Base-by-base conservation (phyloP, 306 rosid genomes). In the Boehmeria nivea region DNA sequence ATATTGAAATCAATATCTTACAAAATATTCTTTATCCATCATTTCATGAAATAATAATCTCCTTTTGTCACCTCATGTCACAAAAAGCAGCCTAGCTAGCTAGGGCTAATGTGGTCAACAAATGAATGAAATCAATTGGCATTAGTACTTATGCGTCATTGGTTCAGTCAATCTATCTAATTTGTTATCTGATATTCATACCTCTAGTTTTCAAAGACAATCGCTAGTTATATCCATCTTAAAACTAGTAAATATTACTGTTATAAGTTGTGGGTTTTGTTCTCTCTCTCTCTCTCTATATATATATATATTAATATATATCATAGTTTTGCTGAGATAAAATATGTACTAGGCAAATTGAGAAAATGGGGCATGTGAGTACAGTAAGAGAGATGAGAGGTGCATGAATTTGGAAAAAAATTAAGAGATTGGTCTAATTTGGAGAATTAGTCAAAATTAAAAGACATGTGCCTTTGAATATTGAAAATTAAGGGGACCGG, bases 401-500 rank as follows among this genome's bases (percentile, higher is more conserved):
- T 42, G 11, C 17, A 53, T 18, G 36, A 31, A 10, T 31, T 31
- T 6, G 5, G 9, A 31, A 4, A 31, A 31, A 31, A 31, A 8
- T 43, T 11, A 37, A 43, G 20, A 14, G 8, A n/a, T 44, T 44
- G 50, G 23, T 44, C 23, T 18, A 44, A 31, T 31, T 31, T 31
- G 9, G 36, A 10, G 9, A 31, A 31, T 31, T 11, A 44, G 31
- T 36, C 31, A 18, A 52, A 3, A 52, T n/a, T 24, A 25, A 28
- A 15, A 25, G 38, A 25, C 86, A 76, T 54, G 83, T 70, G 83
- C 54, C 49, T 73, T 76, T 76, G 86, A 80, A 70, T 62, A 57
- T 80, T 76, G 77, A 60, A 73, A 62, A 37, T 43, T n/a, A 8
- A 14, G 42, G 23, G 26, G 24, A 50, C 6, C 5, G 33, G 2